Conservation (phyloP, 2,329 filamentous ascomycete genomes). For the Pseudogymnoascus sp. region DNA sequence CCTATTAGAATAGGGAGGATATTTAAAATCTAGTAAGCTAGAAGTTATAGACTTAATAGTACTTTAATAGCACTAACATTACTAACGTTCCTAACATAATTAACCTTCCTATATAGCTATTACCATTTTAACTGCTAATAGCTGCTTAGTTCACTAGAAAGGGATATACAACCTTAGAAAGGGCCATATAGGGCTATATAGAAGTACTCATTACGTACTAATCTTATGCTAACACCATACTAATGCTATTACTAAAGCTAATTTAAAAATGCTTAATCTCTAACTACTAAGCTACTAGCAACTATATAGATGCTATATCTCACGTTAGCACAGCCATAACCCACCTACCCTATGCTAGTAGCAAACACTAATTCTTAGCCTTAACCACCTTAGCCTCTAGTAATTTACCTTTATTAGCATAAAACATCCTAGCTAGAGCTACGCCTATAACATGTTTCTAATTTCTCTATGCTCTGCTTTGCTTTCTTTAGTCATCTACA, state of each 20-base stretch:
- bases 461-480: not conserved
- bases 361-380: not conserved
- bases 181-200: not conserved
- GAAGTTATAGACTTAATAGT: not conserved
- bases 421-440: not conserved
- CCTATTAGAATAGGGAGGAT: not conserved
- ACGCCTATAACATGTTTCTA: not conserved
- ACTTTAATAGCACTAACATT: not conserved
- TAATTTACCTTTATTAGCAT: not conserved
- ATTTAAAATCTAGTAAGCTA: not conserved
- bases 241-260: not conserved
- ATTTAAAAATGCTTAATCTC: not conserved
- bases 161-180: not conserved
- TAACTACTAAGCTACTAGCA: not conserved
- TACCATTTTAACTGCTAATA: not conserved
- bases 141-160: not conserved
- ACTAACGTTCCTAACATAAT: not conserved
- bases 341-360: not conserved
- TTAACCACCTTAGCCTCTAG: not conserved
- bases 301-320: not conserved
- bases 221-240: not conserved
- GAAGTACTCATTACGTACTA: not conserved
- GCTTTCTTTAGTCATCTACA: not conserved
- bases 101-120: not conserved
- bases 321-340: not conserved